phyloP scores from a whole-genome alignment of 2,329 filamentous ascomycete genomes.

The Ophiostoma piceae region DNA sequence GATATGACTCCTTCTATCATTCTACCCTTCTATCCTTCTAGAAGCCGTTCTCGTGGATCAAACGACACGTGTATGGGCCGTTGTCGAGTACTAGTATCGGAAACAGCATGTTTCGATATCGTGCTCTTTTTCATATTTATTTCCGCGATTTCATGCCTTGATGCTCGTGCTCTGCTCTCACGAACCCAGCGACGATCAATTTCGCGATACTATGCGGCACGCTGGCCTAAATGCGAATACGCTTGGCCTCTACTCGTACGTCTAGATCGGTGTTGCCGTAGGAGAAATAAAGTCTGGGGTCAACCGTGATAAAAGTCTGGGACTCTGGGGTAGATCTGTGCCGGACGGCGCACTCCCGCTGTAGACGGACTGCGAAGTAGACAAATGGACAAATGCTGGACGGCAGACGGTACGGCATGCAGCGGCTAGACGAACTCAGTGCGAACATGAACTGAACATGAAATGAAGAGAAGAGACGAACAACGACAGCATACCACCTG shows the following conservation, averaged over 20 bases:
- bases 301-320: neutral
- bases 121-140: too few species aligned
- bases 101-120: too few species aligned
- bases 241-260: too few species aligned
- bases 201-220: neutral
- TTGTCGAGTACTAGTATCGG: neutral
- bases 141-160: too few species aligned
- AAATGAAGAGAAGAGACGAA: neutral
- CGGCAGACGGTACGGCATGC: neutral
- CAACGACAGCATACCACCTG: neutral
- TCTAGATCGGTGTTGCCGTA: neutral
- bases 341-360: neutral
- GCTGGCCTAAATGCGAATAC: neutral
- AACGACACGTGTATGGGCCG: neutral
- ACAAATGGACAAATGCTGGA: neutral
- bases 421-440: neutral
- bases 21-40: too few species aligned
- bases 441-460: neutral
- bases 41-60: neutral
- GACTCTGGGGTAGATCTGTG: neutral
- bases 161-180: neutral
- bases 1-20: neutral
- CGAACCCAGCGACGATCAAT: neutral
- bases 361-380: neutral
- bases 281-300: neutral